Evolutionary conservation across 495 filamentous ascomycete species (phyloP).

Genomic region (Aspergillus diversus): DNA sequence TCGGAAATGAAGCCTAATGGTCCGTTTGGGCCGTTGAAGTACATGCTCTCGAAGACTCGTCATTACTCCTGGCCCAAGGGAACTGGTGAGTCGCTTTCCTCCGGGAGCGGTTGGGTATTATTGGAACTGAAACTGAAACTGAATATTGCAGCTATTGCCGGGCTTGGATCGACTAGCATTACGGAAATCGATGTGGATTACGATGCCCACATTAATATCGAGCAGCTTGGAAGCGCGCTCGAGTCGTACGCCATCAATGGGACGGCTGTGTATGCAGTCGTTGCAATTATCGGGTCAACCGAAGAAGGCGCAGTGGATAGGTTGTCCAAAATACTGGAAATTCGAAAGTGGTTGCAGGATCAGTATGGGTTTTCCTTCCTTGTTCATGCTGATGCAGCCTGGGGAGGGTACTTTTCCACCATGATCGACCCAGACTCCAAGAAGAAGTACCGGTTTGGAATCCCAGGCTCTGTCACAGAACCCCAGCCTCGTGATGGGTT

Average conservation of each 20-base stretch:
- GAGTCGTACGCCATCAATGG: constrained; percentile 28
- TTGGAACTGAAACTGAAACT: not conserved
- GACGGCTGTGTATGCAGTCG: constrained; percentile 35
- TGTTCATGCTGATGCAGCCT: constrained; percentile 53
- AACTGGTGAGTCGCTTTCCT: constrained; percentile 31
- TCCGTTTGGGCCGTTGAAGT: constrained; percentile 30
- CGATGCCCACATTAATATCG: constrained; percentile 38
- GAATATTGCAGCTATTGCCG: constrained; percentile 28
- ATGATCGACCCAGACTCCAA: constrained; percentile 31
- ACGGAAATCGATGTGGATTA: constrained; percentile 42
- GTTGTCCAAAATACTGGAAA: constrained; percentile 36
- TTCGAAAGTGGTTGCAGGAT: constrained; percentile 42
- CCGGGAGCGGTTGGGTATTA: too few species aligned
- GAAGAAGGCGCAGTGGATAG: constrained; percentile 49
- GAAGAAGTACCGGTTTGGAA: not conserved
- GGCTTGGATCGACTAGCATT: constrained; percentile 46
- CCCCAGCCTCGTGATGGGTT: not conserved
- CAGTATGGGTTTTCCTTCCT: constrained; percentile 42
- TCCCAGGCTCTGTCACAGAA: too few species aligned
- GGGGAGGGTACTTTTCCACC: constrained; percentile 55
- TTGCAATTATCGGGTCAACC: constrained; percentile 36
- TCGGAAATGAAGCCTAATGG: too few species aligned
- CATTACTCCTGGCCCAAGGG: constrained; percentile 57
- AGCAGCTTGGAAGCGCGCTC: constrained; percentile 33
- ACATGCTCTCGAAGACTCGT: constrained; percentile 38